Percentiles rank a stretch among this genome's conserved stretches.
These are phyloP conservation scores for Pythium aphanidermatum DNA, from an alignment of 352 stramenopile species.

Conservation along the genomic window DNA sequence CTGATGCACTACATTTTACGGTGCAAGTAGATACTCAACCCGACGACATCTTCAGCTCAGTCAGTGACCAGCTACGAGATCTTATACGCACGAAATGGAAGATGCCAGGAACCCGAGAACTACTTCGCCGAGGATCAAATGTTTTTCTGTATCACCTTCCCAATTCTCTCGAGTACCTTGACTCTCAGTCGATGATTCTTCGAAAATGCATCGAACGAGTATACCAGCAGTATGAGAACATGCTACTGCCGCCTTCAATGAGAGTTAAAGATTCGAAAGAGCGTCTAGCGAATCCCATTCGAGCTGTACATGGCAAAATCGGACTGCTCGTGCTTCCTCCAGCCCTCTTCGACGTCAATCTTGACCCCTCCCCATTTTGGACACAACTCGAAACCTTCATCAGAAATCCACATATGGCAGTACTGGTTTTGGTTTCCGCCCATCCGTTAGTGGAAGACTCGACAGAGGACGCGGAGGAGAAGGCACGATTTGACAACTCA, in stretches of 20 bases:
- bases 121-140: slow-evolving; percentile 38
- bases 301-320: slow-evolving; percentile 33
- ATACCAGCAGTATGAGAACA: slow-evolving; percentile 37
- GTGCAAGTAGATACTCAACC: too few species aligned
- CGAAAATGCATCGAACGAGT: slow-evolving; percentile 14
- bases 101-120: slow-evolving; percentile 35
- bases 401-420: slow-evolving; percentile 23
- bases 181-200: too few species aligned
- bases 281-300: slow-evolving; percentile 20
- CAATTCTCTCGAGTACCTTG: too few species aligned
- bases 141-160: too few species aligned
- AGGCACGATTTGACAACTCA: slow-evolving; percentile 23
- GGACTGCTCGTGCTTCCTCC: slow-evolving; percentile 46
- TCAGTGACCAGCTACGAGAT: slow-evolving; percentile 37
- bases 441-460: slow-evolving; percentile 43
- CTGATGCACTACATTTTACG: too few species aligned
- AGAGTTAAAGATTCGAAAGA: slow-evolving; percentile 10
- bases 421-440: slow-evolving; percentile 29
- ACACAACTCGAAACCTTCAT: slow-evolving; percentile 26
- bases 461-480: slow-evolving; percentile 36
- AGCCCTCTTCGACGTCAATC: slow-evolving; percentile 1
- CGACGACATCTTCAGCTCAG: background rate
- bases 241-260: slow-evolving; percentile 46
- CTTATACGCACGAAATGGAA: slow-evolving; percentile 55
- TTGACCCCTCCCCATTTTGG: slow-evolving; percentile 20